Evolutionary conservation across 768 basidiomycete genomes (phyloP).

Genomic region (Mrakia gelida): DNA sequence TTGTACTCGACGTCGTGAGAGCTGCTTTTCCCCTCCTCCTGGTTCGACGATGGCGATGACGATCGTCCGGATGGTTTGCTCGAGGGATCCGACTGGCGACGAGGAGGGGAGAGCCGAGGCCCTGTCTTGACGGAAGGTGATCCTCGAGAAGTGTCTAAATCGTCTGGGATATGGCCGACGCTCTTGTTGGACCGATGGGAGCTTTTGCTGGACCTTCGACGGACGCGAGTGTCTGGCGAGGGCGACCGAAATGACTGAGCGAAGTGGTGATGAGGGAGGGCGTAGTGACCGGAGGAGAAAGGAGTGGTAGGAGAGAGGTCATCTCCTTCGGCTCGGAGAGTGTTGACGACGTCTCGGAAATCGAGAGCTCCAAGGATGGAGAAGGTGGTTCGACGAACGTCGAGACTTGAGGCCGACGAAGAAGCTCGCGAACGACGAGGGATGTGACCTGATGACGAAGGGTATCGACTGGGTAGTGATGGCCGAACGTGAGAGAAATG

Average conservation of each 20-base stretch:
- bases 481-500: neutral
- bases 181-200: neutral
- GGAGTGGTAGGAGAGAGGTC: conserved; percentile 53
- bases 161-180: neutral
- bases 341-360: conserved; percentile 84
- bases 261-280: conserved; percentile 46
- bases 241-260: neutral
- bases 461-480: neutral
- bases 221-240: neutral
- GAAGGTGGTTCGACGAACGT: conserved; percentile 46
- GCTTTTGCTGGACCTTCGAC: neutral
- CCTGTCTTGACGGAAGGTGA: neutral
- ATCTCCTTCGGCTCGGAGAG: conserved; percentile 60
- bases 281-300: conserved; percentile 65
- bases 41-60: neutral
- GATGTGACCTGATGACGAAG: neutral
- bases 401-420: neutral
- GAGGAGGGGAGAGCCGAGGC: neutral
- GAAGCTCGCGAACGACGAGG: neutral
- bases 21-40: no score
- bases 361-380: conserved; percentile 89
- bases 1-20: conserved; percentile 7
- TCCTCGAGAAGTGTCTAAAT: neutral
- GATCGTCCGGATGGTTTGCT: neutral
- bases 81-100: neutral